phyloP scores from a whole-genome alignment of 78 protist species.

The Planoprotostelium fungivorum region DNA sequence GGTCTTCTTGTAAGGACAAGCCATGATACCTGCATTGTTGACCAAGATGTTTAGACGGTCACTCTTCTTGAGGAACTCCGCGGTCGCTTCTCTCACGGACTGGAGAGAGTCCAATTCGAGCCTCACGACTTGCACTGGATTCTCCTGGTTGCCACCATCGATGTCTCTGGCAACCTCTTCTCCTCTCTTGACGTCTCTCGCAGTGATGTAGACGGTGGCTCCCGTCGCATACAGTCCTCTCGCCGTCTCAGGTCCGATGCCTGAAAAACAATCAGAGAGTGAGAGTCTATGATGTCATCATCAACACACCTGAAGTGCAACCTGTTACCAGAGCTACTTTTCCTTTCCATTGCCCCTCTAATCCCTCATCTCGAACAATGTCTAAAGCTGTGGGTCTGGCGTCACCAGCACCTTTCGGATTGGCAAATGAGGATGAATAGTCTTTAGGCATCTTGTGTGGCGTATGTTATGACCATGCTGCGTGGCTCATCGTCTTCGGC shows the following conservation, averaged over 20 bases:
- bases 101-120: neutral
- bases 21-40: neutral
- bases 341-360: neutral
- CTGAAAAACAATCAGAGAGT: no score
- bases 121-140: neutral
- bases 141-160: neutral
- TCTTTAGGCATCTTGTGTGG: neutral
- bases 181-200: neutral
- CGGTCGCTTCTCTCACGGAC: neutral
- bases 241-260: neutral
- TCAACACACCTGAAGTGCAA: neutral
- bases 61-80: neutral
- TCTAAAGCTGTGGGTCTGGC: neutral
- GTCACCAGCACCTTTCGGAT: neutral
- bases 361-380: neutral
- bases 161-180: neutral
- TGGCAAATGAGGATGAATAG: neutral
- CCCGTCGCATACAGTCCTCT: neutral
- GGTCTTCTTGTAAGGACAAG: neutral
- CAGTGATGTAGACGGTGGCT: neutral
- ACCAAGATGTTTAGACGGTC: neutral
- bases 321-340: neutral
- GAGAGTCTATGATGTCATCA: no score
- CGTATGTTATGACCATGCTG: neutral
- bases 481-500: neutral